These are phyloP conservation scores for Penicillium vulpinum DNA, from an alignment of 2,329 filamentous ascomycete genomes.

Conservation along the genomic window DNA sequence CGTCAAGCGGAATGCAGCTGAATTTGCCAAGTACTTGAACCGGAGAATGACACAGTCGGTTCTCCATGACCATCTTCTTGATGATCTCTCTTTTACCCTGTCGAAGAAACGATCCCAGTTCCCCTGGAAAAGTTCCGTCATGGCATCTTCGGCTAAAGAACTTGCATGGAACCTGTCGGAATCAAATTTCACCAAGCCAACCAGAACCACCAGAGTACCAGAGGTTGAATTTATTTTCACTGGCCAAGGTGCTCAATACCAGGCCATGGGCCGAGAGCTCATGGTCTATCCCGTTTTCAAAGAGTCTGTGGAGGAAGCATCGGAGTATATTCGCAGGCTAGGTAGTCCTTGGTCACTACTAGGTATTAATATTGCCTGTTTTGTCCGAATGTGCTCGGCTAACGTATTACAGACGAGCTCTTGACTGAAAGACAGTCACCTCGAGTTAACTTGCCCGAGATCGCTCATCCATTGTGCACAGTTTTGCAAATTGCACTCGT, in stretches of 20 bases:
- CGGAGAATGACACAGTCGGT: not conserved
- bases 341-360: slow-evolving; percentile 27
- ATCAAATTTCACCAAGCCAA: slow-evolving; percentile 11
- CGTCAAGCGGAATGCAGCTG: slow-evolving; percentile 20
- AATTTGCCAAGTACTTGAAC: slow-evolving; percentile 17
- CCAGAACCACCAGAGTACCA: slow-evolving; percentile 3
- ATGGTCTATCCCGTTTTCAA: slow-evolving; percentile 24
- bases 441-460: slow-evolving; percentile 26
- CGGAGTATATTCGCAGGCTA: slow-evolving; percentile 23
- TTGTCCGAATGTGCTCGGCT: not conserved
- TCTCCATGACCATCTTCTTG: slow-evolving; percentile 13
- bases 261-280: slow-evolving; percentile 37
- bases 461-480: slow-evolving; percentile 32
- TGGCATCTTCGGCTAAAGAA: slow-evolving; percentile 14
- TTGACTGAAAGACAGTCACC: slow-evolving; percentile 16
- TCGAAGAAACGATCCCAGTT: slow-evolving; percentile 18
- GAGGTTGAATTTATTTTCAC: slow-evolving; percentile 40
- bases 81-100: slow-evolving; percentile 27
- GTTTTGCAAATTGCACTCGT: slow-evolving; percentile 35
- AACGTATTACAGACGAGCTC: slow-evolving; percentile 25
- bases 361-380: slow-evolving; percentile 11
- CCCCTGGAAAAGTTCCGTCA: slow-evolving; percentile 20
- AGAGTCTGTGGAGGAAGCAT: slow-evolving; percentile 24
- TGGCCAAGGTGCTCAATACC: slow-evolving; percentile 42
- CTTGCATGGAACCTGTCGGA: slow-evolving; percentile 19